Percentiles rank a stretch among this genome's conserved stretches.
Evolutionary conservation across 208 protist species (phyloP).

Genomic region (Willaertia magna): DNA sequence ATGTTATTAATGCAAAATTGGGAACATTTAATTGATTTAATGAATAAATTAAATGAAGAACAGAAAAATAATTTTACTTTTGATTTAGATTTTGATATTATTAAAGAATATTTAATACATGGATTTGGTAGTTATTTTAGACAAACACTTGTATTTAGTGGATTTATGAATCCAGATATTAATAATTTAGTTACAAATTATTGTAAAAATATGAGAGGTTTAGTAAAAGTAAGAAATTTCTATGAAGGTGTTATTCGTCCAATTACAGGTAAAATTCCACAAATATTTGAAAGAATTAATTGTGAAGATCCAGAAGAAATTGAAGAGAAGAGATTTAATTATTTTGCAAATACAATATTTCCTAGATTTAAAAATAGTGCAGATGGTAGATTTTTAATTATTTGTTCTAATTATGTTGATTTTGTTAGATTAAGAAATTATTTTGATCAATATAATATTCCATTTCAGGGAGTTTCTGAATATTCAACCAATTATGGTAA

Average conservation of each 20-base stretch:
- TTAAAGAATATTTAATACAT: not conserved
- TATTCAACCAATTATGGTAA: slow-evolving; percentile 64
- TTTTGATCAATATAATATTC: slow-evolving; percentile 70
- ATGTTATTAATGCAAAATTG: slow-evolving; percentile 93
- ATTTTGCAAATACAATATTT: slow-evolving; percentile 71
- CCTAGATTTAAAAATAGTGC: slow-evolving; percentile 38
- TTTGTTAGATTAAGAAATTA: slow-evolving; percentile 84
- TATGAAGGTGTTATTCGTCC: slow-evolving; percentile 40
- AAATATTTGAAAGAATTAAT: slow-evolving; percentile 71
- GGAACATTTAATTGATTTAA: slow-evolving; percentile 62
- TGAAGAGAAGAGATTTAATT: slow-evolving; percentile 69
- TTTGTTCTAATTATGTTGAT: slow-evolving; percentile 87
- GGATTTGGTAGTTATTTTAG: slow-evolving; percentile 50
- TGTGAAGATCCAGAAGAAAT: slow-evolving; percentile 33
- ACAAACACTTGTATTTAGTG: slow-evolving; percentile 75
- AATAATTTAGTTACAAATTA: slow-evolving; percentile 62
- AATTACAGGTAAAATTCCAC: slow-evolving; percentile 39
- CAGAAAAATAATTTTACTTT: not conserved
- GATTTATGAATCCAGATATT: slow-evolving; percentile 60
- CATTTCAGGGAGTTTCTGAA: slow-evolving; percentile 71
- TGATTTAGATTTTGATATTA: not conserved
- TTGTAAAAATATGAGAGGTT: slow-evolving; percentile 51
- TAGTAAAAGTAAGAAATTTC: slow-evolving; percentile 44
- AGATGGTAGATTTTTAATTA: slow-evolving; percentile 61
- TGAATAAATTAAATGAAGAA: slow-evolving; percentile 49